Evolutionary conservation across 495 filamentous ascomycete genomes (phyloP).

Genomic region (Neurospora sp.): DNA sequence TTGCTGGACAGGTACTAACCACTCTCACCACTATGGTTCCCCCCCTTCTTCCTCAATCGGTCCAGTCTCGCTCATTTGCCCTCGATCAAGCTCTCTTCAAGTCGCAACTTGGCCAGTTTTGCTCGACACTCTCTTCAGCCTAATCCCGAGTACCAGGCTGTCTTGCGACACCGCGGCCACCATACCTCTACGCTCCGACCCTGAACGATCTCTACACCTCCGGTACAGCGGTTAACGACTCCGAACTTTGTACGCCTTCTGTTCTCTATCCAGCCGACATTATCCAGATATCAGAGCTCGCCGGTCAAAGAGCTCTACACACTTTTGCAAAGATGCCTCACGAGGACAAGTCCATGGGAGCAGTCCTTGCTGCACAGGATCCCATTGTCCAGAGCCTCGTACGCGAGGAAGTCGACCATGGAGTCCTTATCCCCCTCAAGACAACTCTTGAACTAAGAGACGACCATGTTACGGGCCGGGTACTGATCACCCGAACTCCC

Average conservation of each 20-base stretch:
- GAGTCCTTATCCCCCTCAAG: conserved; percentile 44
- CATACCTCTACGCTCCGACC: not conserved
- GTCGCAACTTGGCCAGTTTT: not conserved
- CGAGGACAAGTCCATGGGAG: conserved; percentile 13
- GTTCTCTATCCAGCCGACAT: not conserved
- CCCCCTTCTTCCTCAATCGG: not conserved
- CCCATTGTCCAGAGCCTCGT: conserved; percentile 19
- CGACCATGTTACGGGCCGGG: conserved; percentile 33
- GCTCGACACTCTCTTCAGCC: not conserved
- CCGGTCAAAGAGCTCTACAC: not conserved
- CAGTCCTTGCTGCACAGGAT: conserved; percentile 20
- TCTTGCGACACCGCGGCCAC: not conserved
- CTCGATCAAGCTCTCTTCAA: not conserved
- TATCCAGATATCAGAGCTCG: not conserved
- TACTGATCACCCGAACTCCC: conserved; percentile 44
- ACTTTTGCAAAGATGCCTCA: conserved; percentile 15
- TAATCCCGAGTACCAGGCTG: not conserved
- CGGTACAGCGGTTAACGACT: not conserved
- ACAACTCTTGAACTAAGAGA: conserved; percentile 45
- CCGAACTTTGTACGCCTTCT: not conserved
- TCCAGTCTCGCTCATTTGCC: not conserved
- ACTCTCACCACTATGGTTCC: not conserved
- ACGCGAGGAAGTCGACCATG: conserved; percentile 21
- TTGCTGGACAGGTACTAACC: not conserved
- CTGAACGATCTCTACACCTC: not conserved